Evolutionary conservation across 2,329 filamentous ascomycete species (phyloP).

Genomic region (Fusarium luffae): DNA sequence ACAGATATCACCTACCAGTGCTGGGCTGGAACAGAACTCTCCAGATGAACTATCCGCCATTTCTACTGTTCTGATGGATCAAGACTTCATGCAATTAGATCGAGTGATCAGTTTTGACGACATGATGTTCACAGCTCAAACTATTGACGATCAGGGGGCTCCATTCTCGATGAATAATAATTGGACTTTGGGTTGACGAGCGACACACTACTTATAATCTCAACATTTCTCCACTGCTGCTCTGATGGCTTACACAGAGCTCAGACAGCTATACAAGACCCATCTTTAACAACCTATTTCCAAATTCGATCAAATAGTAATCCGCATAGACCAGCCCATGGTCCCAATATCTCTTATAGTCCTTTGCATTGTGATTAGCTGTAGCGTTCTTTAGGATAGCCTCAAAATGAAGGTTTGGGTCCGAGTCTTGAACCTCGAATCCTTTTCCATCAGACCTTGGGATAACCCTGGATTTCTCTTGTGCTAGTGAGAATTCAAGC

Average conservation of each 20-base stretch:
- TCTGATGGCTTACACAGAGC: neutral
- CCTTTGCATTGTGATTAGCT: slow-evolving; percentile 50
- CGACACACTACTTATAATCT: neutral
- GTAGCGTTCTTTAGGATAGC: slow-evolving; percentile 50
- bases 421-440: slow-evolving; percentile 11
- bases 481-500: slow-evolving; percentile 43
- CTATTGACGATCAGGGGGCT: slow-evolving; percentile 17
- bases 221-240: neutral
- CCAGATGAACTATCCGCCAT: slow-evolving; percentile 47
- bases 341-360: slow-evolving; percentile 48
- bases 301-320: slow-evolving; percentile 57
- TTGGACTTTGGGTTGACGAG: slow-evolving; percentile 12
- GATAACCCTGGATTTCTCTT: slow-evolving; percentile 14
- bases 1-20: slow-evolving; percentile 23
- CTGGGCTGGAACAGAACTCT: slow-evolving; percentile 11
- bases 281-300: slow-evolving; percentile 31
- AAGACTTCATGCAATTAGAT: slow-evolving; percentile 49
- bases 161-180: slow-evolving; percentile 8
- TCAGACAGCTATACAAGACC: slow-evolving; percentile 5
- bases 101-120: slow-evolving; percentile 52
- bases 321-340: slow-evolving; percentile 62
- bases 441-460: neutral
- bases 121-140: slow-evolving; percentile 47
- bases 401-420: slow-evolving; percentile 41
- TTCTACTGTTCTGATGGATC: slow-evolving; percentile 48